Conservation (phyloP, 306 rosid genomes). For the Sechiopsis laciniata region DNA sequence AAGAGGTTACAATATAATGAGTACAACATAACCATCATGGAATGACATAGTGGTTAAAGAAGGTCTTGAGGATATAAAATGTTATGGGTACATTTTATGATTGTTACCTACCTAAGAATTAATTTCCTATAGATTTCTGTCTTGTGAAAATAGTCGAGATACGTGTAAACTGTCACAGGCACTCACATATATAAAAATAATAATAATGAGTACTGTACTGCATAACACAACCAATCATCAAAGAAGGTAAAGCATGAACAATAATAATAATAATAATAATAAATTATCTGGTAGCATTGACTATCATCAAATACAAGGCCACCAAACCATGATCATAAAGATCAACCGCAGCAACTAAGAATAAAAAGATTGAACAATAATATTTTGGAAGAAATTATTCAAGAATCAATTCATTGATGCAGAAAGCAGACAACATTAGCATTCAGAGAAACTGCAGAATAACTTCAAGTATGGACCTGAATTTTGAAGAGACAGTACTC, state of each 20-base stretch:
- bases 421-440: background rate
- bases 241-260: slow-evolving; percentile 1
- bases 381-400: background rate
- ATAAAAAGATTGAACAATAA: background rate
- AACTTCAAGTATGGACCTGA: background rate
- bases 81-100: too few relatives aligned
- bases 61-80: too few relatives aligned
- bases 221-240: background rate
- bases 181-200: too few relatives aligned
- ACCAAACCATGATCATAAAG: background rate
- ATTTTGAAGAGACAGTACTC: too few relatives aligned
- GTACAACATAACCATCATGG: background rate
- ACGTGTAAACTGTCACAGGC: too few relatives aligned
- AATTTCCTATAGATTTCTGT: too few relatives aligned
- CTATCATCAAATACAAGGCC: background rate
- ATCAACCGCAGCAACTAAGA: background rate
- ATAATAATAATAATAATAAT: background rate
- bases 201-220: background rate
- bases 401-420: background rate
- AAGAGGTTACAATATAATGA: slow-evolving; percentile 7
- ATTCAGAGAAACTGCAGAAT: background rate
- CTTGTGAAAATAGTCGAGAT: too few relatives aligned
- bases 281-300: slow-evolving; percentile 1
- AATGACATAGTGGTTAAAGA: too few relatives aligned
- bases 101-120: too few relatives aligned